These are phyloP conservation scores for Ascosphaera apis DNA, from an alignment of 2,329 filamentous ascomycete genomes.

Conservation along the genomic window DNA sequence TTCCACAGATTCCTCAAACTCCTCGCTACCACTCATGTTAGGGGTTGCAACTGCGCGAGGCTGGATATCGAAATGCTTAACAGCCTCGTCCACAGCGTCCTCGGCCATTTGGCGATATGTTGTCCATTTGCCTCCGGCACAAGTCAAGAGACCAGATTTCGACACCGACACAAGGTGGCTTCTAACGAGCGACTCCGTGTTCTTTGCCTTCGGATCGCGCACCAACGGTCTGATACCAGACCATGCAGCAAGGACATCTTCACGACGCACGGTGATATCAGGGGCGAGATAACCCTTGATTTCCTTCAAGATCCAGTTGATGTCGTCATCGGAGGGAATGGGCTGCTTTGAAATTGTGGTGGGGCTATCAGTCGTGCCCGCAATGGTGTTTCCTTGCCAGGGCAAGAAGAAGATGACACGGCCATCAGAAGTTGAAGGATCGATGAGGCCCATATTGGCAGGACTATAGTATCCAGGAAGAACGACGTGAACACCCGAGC, in stretches of 20 bases:
- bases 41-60: slow-evolving; percentile 37
- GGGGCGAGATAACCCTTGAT: slow-evolving; percentile 62
- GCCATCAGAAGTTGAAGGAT: slow-evolving; percentile 67
- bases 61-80: slow-evolving; percentile 42
- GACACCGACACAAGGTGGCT: slow-evolving; percentile 68
- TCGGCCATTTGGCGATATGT: slow-evolving; percentile 87
- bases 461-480: slow-evolving; percentile 73
- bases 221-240: slow-evolving; percentile 71
- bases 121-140: slow-evolving; percentile 79
- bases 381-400: slow-evolving; percentile 84
- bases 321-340: slow-evolving; percentile 58
- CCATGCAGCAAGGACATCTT: slow-evolving; percentile 78
- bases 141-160: slow-evolving; percentile 58
- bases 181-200: slow-evolving; percentile 68
- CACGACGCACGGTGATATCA: slow-evolving; percentile 63
- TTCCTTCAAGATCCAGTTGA: slow-evolving; percentile 70
- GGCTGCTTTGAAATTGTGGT: slow-evolving; percentile 51
- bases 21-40: slow-evolving; percentile 44
- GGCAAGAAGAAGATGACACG: slow-evolving; percentile 84
- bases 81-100: slow-evolving; percentile 62
- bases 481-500: slow-evolving; percentile 67
- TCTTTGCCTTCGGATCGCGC: slow-evolving; percentile 63
- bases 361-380: slow-evolving; percentile 65
- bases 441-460: slow-evolving; percentile 66
- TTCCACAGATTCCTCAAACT: slow-evolving; percentile 45